Conservation (phyloP, 2,329 filamentous ascomycete species). For the Penicillium sp. region DNA sequence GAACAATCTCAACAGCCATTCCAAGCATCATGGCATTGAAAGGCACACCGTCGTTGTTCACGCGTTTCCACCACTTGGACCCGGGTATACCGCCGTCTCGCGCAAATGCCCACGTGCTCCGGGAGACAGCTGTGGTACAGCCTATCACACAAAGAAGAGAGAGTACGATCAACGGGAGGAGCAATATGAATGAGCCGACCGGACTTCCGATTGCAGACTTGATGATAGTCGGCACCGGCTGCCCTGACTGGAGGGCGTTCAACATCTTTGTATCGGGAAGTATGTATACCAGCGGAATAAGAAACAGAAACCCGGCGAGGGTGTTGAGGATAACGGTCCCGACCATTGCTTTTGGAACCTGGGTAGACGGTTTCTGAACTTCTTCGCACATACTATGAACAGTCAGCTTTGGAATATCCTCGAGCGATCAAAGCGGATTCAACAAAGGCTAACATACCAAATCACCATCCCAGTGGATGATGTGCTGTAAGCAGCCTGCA, state of each 20-base stretch:
- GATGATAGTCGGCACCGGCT: conserved; percentile 74
- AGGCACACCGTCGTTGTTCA: conserved; percentile 66
- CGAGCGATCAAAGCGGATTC: neutral
- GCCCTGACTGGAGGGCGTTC: conserved; percentile 65
- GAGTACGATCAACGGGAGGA: conserved; percentile 68
- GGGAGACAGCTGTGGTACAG: conserved; percentile 69
- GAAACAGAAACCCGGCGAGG: conserved; percentile 64
- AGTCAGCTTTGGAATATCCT: conserved; percentile 12
- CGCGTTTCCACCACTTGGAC: conserved; percentile 62
- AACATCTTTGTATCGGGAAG: conserved; percentile 66
- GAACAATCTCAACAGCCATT: conserved; percentile 66
- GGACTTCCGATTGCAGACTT: conserved; percentile 70
- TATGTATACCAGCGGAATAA: conserved; percentile 74
- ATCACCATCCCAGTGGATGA: conserved; percentile 75
- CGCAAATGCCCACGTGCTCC: conserved; percentile 73
- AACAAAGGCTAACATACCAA: conserved; percentile 55
- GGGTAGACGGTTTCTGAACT: conserved; percentile 62
- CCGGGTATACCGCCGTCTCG: conserved; percentile 72
- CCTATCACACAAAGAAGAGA: conserved; percentile 73
- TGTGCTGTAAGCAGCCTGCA: conserved; percentile 68
- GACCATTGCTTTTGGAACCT: conserved; percentile 70
- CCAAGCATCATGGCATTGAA: conserved; percentile 68
- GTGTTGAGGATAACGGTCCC: conserved; percentile 66
- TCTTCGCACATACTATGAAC: conserved; percentile 63
- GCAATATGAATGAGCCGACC: conserved; percentile 69